phyloP scores from a whole-genome alignment of 1,139 yeast genomes.

The Geotrichum candidum region DNA sequence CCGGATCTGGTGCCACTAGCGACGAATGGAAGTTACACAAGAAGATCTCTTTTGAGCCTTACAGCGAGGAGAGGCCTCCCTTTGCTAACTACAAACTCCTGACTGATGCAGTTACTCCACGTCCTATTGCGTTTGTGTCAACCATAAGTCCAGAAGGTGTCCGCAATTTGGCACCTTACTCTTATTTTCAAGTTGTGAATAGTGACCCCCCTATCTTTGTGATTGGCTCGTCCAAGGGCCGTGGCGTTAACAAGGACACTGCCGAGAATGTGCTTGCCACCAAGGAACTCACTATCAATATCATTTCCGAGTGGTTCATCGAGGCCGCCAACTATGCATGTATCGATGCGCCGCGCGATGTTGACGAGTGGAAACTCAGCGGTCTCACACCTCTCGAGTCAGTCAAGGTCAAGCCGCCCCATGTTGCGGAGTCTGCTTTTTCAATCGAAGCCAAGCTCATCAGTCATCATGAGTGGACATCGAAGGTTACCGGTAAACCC shows the following conservation, averaged over 20 bases:
- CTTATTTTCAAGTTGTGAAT: slow-evolving; percentile 47
- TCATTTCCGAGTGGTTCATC: slow-evolving; percentile 57
- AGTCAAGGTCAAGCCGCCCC: slow-evolving; percentile 45
- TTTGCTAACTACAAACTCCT: slow-evolving; percentile 47
- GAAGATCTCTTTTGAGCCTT: slow-evolving; percentile 49
- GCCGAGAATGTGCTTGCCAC: slow-evolving; percentile 46
- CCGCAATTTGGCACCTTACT: slow-evolving; percentile 53
- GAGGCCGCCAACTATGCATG: slow-evolving; percentile 58
- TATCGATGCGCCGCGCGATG: slow-evolving; percentile 44
- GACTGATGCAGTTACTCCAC: slow-evolving; percentile 48
- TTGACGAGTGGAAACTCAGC: slow-evolving; percentile 51
- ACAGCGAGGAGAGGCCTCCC: slow-evolving; percentile 40
- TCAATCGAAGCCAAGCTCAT: slow-evolving; percentile 51
- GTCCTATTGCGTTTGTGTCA: slow-evolving; percentile 56
- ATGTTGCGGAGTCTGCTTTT: slow-evolving; percentile 58
- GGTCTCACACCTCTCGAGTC: slow-evolving; percentile 51
- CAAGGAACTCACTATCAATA: slow-evolving; percentile 51
- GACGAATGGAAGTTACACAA: slow-evolving; percentile 38
- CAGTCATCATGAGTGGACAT: slow-evolving; percentile 43
- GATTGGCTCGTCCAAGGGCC: slow-evolving; percentile 44
- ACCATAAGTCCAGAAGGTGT: slow-evolving; percentile 42
- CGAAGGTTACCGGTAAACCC: slow-evolving; percentile 37
- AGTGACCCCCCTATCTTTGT: slow-evolving; percentile 57
- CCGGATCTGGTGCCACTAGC: slow-evolving; percentile 46
- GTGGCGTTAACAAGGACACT: slow-evolving; percentile 46